A percentile compares a stretch with the other conserved stretches of the same genome.
phyloP scores from a whole-genome alignment of 2,329 filamentous ascomycete genomes.

The Fusarium sarcochroum region DNA sequence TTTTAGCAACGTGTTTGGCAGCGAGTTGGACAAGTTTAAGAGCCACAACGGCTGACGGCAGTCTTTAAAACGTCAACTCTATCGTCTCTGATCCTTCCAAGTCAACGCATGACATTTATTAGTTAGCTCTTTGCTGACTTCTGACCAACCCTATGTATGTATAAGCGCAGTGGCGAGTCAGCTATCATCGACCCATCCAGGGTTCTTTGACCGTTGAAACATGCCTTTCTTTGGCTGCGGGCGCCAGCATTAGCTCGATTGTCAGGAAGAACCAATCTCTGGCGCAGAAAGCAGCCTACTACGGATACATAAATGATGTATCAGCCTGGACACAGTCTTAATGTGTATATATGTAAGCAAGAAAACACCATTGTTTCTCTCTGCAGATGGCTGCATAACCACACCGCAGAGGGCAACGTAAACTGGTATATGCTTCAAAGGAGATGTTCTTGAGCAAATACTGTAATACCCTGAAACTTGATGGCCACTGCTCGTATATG shows the following conservation, averaged over 20 bases:
- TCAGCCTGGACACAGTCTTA: no score
- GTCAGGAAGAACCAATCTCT: conserved; percentile 26
- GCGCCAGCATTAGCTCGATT: conserved; percentile 24
- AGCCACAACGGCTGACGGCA: conserved; percentile 36
- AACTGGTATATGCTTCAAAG: conserved; percentile 14
- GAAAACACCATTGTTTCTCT: not conserved
- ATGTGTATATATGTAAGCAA: not conserved
- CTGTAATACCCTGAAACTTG: not conserved
- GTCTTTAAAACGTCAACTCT: conserved; percentile 26
- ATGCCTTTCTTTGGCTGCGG: conserved; percentile 24
- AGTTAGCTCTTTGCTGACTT: not conserved
- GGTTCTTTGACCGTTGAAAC: conserved; percentile 17
- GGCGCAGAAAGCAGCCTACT: conserved; percentile 12
- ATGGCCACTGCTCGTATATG: not conserved
- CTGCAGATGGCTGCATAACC: no score
- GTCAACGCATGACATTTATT: not conserved
- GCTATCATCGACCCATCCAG: conserved; percentile 5
- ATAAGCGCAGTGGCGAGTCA: not conserved
- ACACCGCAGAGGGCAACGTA: no score
- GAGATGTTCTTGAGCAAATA: not conserved
- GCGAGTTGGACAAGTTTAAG: conserved; percentile 24
- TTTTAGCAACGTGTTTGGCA: conserved; percentile 35
- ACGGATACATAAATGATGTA: not conserved
- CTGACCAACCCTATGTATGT: not conserved
- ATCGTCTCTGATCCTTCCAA: not conserved